Evolutionary conservation across 129 eudicot species (phyloP).

Genomic region (Gnaphalium uliginosum): DNA sequence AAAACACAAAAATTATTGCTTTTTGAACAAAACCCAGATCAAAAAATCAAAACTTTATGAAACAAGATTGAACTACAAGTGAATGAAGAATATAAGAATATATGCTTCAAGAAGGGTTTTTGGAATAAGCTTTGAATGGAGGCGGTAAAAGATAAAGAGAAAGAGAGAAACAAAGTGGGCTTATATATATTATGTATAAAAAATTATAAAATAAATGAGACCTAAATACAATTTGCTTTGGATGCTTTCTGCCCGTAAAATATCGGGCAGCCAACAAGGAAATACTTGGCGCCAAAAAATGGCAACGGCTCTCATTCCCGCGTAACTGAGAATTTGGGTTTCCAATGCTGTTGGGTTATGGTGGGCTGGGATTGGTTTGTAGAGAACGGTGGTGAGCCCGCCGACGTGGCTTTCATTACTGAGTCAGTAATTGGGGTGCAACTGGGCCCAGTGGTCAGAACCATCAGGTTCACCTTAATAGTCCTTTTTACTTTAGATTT

Average conservation of each 20-base stretch:
- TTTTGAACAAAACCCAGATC: slow-evolving; percentile 21
- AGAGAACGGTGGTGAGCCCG: slow-evolving; percentile 24
- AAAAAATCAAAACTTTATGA: slow-evolving; percentile 23
- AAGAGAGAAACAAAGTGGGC: slow-evolving; percentile 20
- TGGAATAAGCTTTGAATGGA: slow-evolving; percentile 32
- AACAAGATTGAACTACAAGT: slow-evolving; percentile 22
- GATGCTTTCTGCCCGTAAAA: slow-evolving; percentile 52
- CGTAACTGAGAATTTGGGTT: slow-evolving; percentile 28
- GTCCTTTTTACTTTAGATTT: slow-evolving; percentile 10
- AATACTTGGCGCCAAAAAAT: slow-evolving; percentile 37
- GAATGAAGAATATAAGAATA: slow-evolving; percentile 32
- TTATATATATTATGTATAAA: neutral
- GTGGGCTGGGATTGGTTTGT: slow-evolving; percentile 21
- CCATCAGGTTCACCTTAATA: neutral
- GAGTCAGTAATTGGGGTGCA: slow-evolving; percentile 11
- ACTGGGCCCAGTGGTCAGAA: slow-evolving; percentile 29
- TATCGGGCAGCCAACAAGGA: slow-evolving; percentile 41
- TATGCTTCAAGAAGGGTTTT: slow-evolving; percentile 25
- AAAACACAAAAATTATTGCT: slow-evolving; percentile 12
- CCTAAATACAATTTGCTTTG: slow-evolving; percentile 32
- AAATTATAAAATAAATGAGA: slow-evolving; percentile 2
- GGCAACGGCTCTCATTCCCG: slow-evolving; percentile 78
- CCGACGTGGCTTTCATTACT: slow-evolving; percentile 30
- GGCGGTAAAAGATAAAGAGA: slow-evolving; percentile 45
- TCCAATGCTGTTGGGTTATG: slow-evolving; percentile 20